Base-by-base conservation (phyloP, 176 grass and related monocot species). In the Canna indica region DNA sequence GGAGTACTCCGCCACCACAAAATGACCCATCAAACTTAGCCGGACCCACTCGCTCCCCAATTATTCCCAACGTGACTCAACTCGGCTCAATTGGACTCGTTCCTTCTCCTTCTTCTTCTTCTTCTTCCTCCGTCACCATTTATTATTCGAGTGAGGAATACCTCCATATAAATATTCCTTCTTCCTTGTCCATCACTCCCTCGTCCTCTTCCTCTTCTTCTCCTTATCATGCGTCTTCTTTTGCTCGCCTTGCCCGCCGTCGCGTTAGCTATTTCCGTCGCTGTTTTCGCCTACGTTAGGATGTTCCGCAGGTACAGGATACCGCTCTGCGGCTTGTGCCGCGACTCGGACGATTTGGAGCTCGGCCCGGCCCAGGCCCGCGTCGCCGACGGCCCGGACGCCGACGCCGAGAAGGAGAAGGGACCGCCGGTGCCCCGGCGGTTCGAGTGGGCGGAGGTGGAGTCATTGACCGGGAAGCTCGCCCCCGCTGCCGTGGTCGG, bases 401-500 rank as follows among this genome's bases (percentile, higher is more conserved):
- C 77, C 6, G 69, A 82, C 59, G 11, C 38, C 1, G 61, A 31
- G 8, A 70, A 78, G 58, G 17, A 26, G 3, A 60, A 32, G 12
- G 79, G 50, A 13, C 47, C 18, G 5, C 73, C 42, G 25, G 75
- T 39, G 15, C 34, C 81, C 32, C 78, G 84, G 29, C 71, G 70
- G 22, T 86, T 99, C 36, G 76, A 72, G 47, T 84, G 82, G 86
- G 50, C 76, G 52, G 86, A 99, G 76, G 81, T 99, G 30, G 90
- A 90, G 80, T 70, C 77, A 24, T 81, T 91, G 48, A 99, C 90
- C 5, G 80, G 42, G 10, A 58, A 78, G 15, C 94, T 99, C 75
- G 81, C 84, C 53, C 82, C 86, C 3, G 82, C 80, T 1, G 70
- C 52, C 0, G 86, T 94, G 16, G 77, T 99, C 5, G 95, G 95